Percentiles rank a stretch among this genome's conserved stretches.
phyloP scores from a whole-genome alignment of 495 filamentous ascomycete species.

The Tuber melanosporum region DNA sequence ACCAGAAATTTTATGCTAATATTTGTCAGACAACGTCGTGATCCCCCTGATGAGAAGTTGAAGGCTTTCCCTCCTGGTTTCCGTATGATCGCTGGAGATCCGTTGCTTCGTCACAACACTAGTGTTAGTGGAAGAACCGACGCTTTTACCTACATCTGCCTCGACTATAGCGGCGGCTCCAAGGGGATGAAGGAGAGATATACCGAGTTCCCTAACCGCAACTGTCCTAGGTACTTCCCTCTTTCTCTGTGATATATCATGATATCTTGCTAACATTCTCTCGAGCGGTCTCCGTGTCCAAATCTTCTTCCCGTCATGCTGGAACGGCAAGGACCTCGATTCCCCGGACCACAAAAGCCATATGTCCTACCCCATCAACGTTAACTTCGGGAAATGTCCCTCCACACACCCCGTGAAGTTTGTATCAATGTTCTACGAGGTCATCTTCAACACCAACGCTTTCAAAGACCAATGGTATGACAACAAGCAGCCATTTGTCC shows the following conservation, averaged over 20 bases:
- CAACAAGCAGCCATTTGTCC: constrained; percentile 59
- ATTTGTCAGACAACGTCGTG: constrained; percentile 53
- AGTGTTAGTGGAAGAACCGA: constrained; percentile 43
- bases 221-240: constrained; percentile 50
- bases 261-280: constrained; percentile 17
- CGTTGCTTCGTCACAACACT: constrained; percentile 48
- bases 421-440: constrained; percentile 63
- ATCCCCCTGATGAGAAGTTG: constrained; percentile 54
- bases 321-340: constrained; percentile 52
- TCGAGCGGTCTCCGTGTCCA: constrained; percentile 53
- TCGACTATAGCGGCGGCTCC: constrained; percentile 47
- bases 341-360: constrained; percentile 55
- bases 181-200: not conserved
- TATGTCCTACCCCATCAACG: constrained; percentile 52
- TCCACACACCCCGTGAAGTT: constrained; percentile 55
- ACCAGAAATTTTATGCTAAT: constrained; percentile 12
- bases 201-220: constrained; percentile 51
- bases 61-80: constrained; percentile 63
- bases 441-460: constrained; percentile 56
- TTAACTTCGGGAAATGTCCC: constrained; percentile 51
- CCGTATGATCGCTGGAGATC: constrained; percentile 67
- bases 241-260: not conserved
- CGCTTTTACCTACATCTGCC: constrained; percentile 54
- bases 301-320: constrained; percentile 53
- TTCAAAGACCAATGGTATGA: constrained; percentile 54